phyloP scores from a whole-genome alignment of 2,329 filamentous ascomycete genomes.

The Cadophora sp. region DNA sequence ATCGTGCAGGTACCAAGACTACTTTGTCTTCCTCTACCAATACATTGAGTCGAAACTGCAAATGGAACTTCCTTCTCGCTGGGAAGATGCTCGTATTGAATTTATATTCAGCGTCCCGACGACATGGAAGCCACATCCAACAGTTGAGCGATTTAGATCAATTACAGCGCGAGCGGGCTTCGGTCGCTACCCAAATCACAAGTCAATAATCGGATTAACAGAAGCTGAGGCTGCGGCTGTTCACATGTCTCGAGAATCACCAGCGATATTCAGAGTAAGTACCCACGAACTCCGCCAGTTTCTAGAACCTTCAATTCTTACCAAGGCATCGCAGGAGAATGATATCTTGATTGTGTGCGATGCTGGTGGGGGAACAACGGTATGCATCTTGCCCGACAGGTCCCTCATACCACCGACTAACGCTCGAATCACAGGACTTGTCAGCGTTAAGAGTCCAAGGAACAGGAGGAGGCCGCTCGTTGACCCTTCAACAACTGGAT shows the following conservation, averaged over 20 bases:
- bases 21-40: constrained; percentile 43
- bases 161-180: constrained; percentile 44
- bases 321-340: constrained; percentile 18
- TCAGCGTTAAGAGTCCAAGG: constrained; percentile 46
- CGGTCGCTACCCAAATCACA: constrained; percentile 44
- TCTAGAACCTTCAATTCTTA: not conserved
- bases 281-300: not conserved
- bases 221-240: constrained; percentile 61
- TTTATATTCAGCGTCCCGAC: constrained; percentile 52
- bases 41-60: constrained; percentile 42
- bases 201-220: constrained; percentile 53
- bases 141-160: constrained; percentile 45
- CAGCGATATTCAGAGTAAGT: constrained; percentile 27
- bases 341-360: constrained; percentile 57
- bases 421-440: constrained; percentile 39
- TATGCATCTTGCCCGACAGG: not conserved
- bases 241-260: constrained; percentile 49
- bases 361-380: constrained; percentile 55
- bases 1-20: constrained; percentile 35
- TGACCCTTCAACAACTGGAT: constrained; percentile 35
- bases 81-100: constrained; percentile 43
- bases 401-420: not conserved
- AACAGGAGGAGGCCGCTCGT: constrained; percentile 37
- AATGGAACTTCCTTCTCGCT: constrained; percentile 33
- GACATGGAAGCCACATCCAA: constrained; percentile 47